Percentiles rank a stretch among this genome's conserved stretches.
These are phyloP conservation scores for Cetradonia linearis DNA, from an alignment of 495 filamentous ascomycete genomes.

Conservation along the genomic window DNA sequence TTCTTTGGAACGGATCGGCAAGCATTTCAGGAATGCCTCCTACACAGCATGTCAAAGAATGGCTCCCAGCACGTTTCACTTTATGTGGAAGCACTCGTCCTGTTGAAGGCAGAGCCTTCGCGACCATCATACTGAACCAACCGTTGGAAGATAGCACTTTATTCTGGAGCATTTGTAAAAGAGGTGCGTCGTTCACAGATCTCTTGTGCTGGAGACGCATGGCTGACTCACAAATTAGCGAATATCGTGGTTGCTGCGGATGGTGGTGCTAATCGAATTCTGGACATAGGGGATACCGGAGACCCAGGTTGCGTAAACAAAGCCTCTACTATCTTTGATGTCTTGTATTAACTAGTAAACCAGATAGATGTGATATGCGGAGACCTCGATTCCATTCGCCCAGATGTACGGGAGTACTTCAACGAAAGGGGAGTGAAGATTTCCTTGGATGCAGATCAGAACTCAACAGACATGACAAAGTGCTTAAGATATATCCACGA, in stretches of 20 bases:
- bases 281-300: slow-evolving; percentile 32
- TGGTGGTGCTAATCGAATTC: slow-evolving; percentile 77
- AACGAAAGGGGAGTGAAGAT: slow-evolving; percentile 41
- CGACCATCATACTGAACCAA: slow-evolving; percentile 61
- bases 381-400: slow-evolving; percentile 74
- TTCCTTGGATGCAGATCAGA: slow-evolving; percentile 60
- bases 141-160: slow-evolving; percentile 30
- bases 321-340: slow-evolving; percentile 4
- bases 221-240: background rate
- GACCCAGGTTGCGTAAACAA: slow-evolving; percentile 26
- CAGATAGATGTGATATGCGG: slow-evolving; percentile 61
- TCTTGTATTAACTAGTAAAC: background rate
- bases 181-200: background rate
- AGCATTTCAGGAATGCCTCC: background rate
- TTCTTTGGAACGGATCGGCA: too few relatives aligned
- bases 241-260: slow-evolving; percentile 59
- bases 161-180: background rate
- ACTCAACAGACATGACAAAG: slow-evolving; percentile 77
- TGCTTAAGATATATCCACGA: slow-evolving; percentile 53
- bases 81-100: slow-evolving; percentile 16
- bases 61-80: slow-evolving; percentile 46
- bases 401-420: slow-evolving; percentile 52
- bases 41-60: slow-evolving; percentile 30
- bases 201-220: too few relatives aligned
- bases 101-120: slow-evolving; percentile 36